Conservation (phyloP, 352 stramenopile genomes). For the Phytophthora kernoviae region DNA sequence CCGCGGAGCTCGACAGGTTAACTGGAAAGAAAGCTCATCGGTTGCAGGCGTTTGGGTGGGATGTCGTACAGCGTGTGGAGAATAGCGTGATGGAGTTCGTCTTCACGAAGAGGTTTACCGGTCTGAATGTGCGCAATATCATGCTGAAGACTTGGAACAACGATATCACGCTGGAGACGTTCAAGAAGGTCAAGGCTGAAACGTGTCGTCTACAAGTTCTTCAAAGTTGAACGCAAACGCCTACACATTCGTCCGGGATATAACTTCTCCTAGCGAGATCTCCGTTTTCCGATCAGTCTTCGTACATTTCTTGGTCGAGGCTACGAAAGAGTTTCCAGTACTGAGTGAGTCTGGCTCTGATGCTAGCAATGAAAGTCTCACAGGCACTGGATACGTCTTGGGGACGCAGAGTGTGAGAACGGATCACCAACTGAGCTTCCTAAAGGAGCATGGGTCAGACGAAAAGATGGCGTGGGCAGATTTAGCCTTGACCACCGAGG, state of each 20-base stretch:
- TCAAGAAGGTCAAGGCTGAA: conserved; percentile 37
- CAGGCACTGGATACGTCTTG: conserved; percentile 26
- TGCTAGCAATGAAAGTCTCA: background rate
- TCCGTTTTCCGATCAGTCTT: conserved; percentile 39
- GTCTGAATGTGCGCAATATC: conserved; percentile 26
- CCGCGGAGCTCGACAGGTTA: background rate
- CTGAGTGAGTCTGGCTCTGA: too few species aligned
- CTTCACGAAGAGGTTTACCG: conserved; percentile 36
- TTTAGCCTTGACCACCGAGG: conserved; percentile 31
- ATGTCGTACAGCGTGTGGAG: conserved; percentile 30
- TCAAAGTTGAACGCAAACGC: conserved; percentile 31
- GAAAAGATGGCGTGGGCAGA: conserved; percentile 34
- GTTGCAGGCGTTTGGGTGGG: conserved; percentile 38
- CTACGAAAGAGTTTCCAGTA: conserved; percentile 8
- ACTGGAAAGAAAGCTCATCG: conserved; percentile 3
- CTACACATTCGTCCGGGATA: conserved; percentile 35
- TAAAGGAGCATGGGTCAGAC: background rate
- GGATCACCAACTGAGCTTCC: background rate
- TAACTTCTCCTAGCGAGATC: conserved; percentile 31
- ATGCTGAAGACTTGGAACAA: conserved; percentile 39
- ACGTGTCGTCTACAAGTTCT: conserved; percentile 33
- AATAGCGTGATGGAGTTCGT: conserved; percentile 36
- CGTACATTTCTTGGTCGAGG: conserved; percentile 38
- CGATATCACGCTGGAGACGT: conserved; percentile 28
- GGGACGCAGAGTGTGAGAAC: conserved; percentile 37